phyloP scores from a whole-genome alignment of 2,329 filamentous ascomycete species.

The Diaporthe batatas region DNA sequence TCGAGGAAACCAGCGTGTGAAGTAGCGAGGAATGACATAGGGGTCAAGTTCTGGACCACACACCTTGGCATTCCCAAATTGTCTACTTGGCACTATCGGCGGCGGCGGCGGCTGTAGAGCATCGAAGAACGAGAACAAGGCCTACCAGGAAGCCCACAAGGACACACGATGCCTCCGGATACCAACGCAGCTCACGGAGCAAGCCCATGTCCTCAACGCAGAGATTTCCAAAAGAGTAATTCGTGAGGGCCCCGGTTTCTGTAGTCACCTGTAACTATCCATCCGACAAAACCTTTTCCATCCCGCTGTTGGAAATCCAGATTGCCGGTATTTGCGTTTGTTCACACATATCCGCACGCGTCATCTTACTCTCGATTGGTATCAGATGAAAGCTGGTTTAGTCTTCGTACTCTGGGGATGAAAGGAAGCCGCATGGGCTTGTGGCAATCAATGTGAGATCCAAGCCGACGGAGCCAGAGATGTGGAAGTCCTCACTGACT shows the following conservation, averaged over 20 bases:
- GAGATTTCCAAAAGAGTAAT: no score
- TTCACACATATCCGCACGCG: not conserved
- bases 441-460: no score
- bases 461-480: not conserved
- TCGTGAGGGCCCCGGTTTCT: no score
- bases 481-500: not conserved
- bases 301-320: not conserved
- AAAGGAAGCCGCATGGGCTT: not conserved
- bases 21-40: no score
- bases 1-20: no score
- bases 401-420: not conserved
- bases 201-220: no score
- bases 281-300: no score
- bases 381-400: no score
- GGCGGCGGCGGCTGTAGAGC: not conserved
- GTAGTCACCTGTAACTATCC: not conserved
- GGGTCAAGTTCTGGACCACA: no score
- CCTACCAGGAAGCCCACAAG: no score
- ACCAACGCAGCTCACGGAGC: not conserved
- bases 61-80: no score
- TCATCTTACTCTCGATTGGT: not conserved
- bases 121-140: not conserved
- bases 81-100: not conserved
- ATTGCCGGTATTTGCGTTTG: not conserved
- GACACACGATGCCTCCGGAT: no score